Base-by-base conservation (phyloP, 331 rosid genomes). In the Rhamnella rubrinervis region DNA sequence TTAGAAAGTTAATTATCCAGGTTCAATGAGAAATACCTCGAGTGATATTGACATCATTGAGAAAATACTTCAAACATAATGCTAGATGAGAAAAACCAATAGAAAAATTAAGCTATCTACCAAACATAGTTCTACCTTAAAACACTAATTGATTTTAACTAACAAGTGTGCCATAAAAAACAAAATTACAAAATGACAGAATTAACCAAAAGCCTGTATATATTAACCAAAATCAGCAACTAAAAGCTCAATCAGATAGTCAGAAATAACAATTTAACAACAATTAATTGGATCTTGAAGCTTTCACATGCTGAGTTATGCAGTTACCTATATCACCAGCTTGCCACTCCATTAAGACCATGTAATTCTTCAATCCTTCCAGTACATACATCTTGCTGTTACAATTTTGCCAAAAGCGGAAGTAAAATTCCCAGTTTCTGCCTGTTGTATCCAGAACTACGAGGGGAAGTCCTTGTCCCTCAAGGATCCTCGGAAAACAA, bases 321-420 rank as follows among this genome's bases (percentile, higher is more conserved):
- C 17, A 38, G 46, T 56, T 67, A 79, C 83, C 83, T 63, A 14
- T 39, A 39, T 79, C 83, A 38, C 83, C 73, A 15, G 57, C 46
- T 68, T 65, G 66, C 75, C 76, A 68, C 21, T 68, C 56, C 68
- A 59, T 68, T 8, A 10, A 25, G 49, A 39, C 16, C 68, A 68
- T 79, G 66, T 79, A 74, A 21, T 46, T 18, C 64, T 16, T 79
- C 6, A 79, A 46, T 21, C 83, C 82, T 37, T 65, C 73, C 11
- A 79, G 41, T n/a, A 73, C 65, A 8, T 73, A 69, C 61, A 79
- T 74, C 38, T 23, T 63, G 66, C 69, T 46, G 31, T 31, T 23
- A n/a, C 12, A 4, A 26, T 79, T 74, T 10, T 21, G 8, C 83
- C 83, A 79, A 56, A 14, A 63, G 7, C 60, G 68, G 55, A 46